These are phyloP conservation scores for Pisolithus marmoratus DNA, from an alignment of 768 basidiomycete species.

Conservation along the genomic window DNA sequence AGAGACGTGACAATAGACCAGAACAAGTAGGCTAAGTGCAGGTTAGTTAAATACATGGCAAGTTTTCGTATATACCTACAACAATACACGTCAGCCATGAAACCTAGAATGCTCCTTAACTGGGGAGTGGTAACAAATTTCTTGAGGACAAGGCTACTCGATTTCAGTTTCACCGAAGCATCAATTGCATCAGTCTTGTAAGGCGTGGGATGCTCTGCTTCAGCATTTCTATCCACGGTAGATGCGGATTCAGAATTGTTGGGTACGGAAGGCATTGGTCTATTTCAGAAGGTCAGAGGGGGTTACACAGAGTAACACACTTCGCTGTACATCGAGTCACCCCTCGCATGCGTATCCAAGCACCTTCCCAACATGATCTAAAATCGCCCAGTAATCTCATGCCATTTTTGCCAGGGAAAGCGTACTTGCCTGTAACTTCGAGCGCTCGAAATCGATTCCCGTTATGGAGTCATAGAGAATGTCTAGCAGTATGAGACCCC, in stretches of 20 bases:
- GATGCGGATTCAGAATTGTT: constrained; percentile 6
- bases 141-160: neutral
- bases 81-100: constrained; percentile 47
- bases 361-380: constrained; percentile 25
- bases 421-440: constrained; percentile 45
- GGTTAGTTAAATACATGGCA: neutral
- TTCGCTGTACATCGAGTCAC: constrained; percentile 42
- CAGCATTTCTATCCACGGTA: neutral
- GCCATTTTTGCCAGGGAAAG: neutral
- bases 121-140: neutral
- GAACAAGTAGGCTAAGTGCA: constrained; percentile 59
- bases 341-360: constrained; percentile 15
- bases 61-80: constrained; percentile 33
- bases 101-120: constrained; percentile 22
- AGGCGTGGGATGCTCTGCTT: neutral
- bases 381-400: neutral
- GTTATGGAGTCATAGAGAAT: constrained; percentile 67
- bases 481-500: constrained; percentile 73
- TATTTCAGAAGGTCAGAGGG: constrained; percentile 21
- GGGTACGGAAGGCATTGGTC: constrained; percentile 7
- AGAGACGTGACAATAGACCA: constrained; percentile 82
- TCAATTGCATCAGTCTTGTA: neutral
- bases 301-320: constrained; percentile 33
- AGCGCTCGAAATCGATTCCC: constrained; percentile 51
- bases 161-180: neutral